These are phyloP conservation scores for Lagerstroemia speciosa DNA, from an alignment of 345 rosid genomes.

Conservation along the genomic window DNA sequence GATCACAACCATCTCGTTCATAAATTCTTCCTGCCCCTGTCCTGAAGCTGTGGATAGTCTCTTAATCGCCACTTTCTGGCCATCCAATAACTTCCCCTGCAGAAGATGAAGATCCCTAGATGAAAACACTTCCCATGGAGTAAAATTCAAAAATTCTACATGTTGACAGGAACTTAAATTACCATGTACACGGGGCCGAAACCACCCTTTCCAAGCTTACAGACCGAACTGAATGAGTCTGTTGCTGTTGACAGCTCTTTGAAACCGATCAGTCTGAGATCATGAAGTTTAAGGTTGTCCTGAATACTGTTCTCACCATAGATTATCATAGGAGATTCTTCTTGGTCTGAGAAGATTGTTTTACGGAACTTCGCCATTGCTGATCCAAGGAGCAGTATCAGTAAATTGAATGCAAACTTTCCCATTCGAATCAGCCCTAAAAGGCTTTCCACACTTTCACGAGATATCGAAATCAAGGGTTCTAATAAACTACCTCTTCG, in stretches of 20 bases:
- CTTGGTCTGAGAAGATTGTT: not conserved
- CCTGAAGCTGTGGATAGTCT: constrained; percentile 21
- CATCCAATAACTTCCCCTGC: constrained; percentile 13
- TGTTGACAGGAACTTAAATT: not conserved
- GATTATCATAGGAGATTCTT: not conserved
- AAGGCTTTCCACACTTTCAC: not conserved
- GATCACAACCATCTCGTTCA: constrained; percentile 30
- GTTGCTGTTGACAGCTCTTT: constrained; percentile 32
- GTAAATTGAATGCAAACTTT: not conserved
- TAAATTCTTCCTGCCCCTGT: constrained; percentile 29
- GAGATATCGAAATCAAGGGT: not conserved
- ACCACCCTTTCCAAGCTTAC: constrained; percentile 33
- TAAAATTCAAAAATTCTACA: not conserved
- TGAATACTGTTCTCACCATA: not conserved
- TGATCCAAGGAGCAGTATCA: not conserved
- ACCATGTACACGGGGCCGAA: constrained; percentile 38
- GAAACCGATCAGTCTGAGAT: constrained; percentile 25
- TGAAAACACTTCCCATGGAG: not conserved
- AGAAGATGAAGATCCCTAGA: not conserved
- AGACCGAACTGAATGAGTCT: constrained; percentile 14
- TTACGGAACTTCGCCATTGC: not conserved
- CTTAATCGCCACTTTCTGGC: constrained; percentile 31
- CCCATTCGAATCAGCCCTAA: not conserved
- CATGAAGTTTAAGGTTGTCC: constrained; percentile 11
- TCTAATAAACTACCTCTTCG: not conserved